These are phyloP conservation scores for Cryptosporidium ubiquitum DNA, from an alignment of 169 alveolate genomes.

Conservation along the genomic window DNA sequence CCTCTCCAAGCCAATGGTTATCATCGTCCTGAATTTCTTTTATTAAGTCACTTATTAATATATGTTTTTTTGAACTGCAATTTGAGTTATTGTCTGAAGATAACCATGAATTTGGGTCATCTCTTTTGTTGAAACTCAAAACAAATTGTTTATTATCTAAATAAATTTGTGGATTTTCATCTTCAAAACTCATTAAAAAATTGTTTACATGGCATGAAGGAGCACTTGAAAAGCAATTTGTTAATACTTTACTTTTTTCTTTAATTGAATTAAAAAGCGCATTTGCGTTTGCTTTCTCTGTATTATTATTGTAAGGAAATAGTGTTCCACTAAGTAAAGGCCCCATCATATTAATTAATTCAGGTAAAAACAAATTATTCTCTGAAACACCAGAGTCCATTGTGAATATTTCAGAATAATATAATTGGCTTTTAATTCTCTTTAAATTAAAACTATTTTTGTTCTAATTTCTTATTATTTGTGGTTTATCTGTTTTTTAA, in stretches of 20 bases:
- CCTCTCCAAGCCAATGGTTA: conserved; percentile 54
- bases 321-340: conserved; percentile 69
- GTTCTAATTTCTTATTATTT: not conserved
- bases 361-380: conserved; percentile 54
- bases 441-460: not conserved
- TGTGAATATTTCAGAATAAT: not conserved
- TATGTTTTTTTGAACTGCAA: not conserved
- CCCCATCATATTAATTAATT: conserved; percentile 56
- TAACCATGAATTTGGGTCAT: conserved; percentile 59
- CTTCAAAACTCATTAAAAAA: conserved; percentile 28
- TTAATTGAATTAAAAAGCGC: conserved; percentile 28
- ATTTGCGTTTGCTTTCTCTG: conserved; percentile 42
- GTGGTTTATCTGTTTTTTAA: not conserved
- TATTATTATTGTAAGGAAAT: conserved; percentile 41
- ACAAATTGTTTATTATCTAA: conserved; percentile 60
- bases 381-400: conserved; percentile 7
- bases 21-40: conserved; percentile 47
- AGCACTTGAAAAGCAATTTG: conserved; percentile 33
- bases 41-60: conserved; percentile 43
- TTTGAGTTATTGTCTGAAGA: not conserved
- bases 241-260: conserved; percentile 23
- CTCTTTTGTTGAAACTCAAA: conserved; percentile 35
- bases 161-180: conserved; percentile 45
- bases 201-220: conserved; percentile 36
- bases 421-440: not conserved